Evolutionary conservation across 352 stramenopile species (phyloP), one percentile per base, ranked within the genome.

Genomic region (Thraustotheca clavata): DNA sequence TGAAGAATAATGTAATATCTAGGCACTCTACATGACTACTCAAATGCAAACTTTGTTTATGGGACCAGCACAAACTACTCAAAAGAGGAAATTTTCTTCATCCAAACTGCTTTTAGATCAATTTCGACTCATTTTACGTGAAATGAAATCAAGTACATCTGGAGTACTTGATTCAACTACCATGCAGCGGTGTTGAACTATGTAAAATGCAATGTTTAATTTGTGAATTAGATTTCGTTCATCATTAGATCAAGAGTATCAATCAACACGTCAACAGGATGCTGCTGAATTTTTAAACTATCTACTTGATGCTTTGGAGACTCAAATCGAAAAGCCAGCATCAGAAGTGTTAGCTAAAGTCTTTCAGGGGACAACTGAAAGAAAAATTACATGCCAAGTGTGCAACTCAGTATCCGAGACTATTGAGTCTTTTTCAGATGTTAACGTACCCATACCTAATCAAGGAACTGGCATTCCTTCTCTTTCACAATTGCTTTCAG

Each of bases 221-320:
- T 43, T 43, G 16, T 20, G 39, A 24, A 4, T 60, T 77, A 76
- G n/a, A 74, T 77, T 26, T 73, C 71, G 3, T 75, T 71, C 12
- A 84, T 87, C 46, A 73, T 86, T 31, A 71, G 77, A 43, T 74
- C 75, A 22, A 3, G 57, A 65, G 38, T 65, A 40, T 27, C 57
- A 65, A 41, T 57, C 57, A 11, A 55, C 35, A 22, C 71, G 80
- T 22, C 83, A 93, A 60, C 83, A 93, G 36, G 83, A 93, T 63
- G 83, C 83, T 24, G 78, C 88, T 63, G 81, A 89, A 67, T 74
- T 93, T 40, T 69, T 91, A 22, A 75, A 87, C 41, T 71, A 80
- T 26, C 55, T 93, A 20, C 49, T 90, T 20, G 77, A 75, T n/a
- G 74, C 74, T 4, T 59, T 93, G 3, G 78, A 87, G 41, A 71